Evolutionary conservation across 2,329 filamentous ascomycete species (phyloP).

Genomic region (Aspergillus quadricinctus): DNA sequence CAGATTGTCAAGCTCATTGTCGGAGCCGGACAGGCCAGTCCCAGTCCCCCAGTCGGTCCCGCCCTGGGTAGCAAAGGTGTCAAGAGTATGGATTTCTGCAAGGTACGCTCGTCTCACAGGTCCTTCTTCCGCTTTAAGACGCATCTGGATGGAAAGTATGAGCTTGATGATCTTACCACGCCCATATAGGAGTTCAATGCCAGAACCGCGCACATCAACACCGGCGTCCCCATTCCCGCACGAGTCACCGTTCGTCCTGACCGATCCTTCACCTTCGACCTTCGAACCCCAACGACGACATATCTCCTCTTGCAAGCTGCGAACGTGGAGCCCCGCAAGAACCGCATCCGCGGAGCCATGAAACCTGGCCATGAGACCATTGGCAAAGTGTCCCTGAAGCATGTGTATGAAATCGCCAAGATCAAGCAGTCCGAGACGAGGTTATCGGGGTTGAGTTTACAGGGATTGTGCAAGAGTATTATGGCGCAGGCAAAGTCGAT

Average conservation of each 20-base stretch:
- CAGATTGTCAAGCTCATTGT: conserved; percentile 96
- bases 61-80: conserved; percentile 96
- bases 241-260: conserved; percentile 90
- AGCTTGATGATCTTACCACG: not conserved
- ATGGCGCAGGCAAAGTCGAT: conserved; percentile 73
- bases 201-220: conserved; percentile 74
- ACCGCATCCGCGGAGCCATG: conserved; percentile 68
- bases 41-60: conserved; percentile 92
- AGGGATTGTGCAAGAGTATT: conserved; percentile 68
- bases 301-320: conserved; percentile 83
- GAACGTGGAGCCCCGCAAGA: conserved; percentile 65
- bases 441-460: conserved; percentile 65
- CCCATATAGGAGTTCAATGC: conserved; percentile 88
- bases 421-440: conserved; percentile 81
- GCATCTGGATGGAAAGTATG: not conserved
- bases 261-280: conserved; percentile 85
- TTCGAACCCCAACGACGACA: conserved; percentile 91
- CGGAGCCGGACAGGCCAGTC: conserved; percentile 89
- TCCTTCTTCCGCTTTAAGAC: not conserved
- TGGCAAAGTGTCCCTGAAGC: conserved; percentile 87
- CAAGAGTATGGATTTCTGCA: conserved; percentile 99
- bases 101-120: conserved; percentile 52
- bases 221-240: conserved; percentile 83
- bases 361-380: conserved; percentile 72
- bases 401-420: conserved; percentile 95